Evolutionary conservation across 164 flowering plant species (phyloP), one percentile per base, ranked within the genome.

Genomic region (Macadamia integrifolia): DNA sequence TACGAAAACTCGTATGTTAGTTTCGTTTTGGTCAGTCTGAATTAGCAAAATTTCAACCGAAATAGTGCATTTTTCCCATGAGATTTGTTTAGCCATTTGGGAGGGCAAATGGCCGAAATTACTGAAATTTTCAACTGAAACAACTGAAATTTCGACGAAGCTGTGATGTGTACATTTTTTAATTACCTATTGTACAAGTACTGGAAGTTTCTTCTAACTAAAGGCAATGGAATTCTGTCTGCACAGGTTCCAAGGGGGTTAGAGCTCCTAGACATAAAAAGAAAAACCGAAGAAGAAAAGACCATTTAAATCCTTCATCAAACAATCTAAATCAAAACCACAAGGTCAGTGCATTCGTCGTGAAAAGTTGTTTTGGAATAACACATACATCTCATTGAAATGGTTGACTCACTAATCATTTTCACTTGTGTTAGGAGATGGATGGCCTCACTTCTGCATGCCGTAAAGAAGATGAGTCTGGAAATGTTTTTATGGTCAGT

Each of bases 281-380:
- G 86, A 93, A 91, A 76, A 84, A 85, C 60, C 72, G 90, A 43
- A 85, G 84, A 76, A 84, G 86, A 75, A 93, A 90, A 79, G 97
- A 87, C 60, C 88, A 81, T 61, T 72, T 66, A 18, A 88, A 78
- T 52, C 66, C 77, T 58, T 76, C 80, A 59, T 77, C 75, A 44
- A 81, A 64, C 59, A 68, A 66, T 75, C 72, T 15, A 6, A 69
- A 69, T 62, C 69, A 69, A 44, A 73, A 58, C 61, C 66, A 77
- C 65, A 68, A 77, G 85, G 8, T 66, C 15, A 66, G 52, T 67
- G 28, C 61, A 28, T 42, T 42, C 67, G 12, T 32, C 23, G 6
- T 15, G 64, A 42, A 0, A 63, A 10, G 40, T 57, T 1, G 6
- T 30, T 35, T 9, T 13, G 7, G 11, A 43, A 13, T 60, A 14